Evolutionary conservation across 1,139 yeast species (phyloP).

Genomic region (Yamadazyma oceani): DNA sequence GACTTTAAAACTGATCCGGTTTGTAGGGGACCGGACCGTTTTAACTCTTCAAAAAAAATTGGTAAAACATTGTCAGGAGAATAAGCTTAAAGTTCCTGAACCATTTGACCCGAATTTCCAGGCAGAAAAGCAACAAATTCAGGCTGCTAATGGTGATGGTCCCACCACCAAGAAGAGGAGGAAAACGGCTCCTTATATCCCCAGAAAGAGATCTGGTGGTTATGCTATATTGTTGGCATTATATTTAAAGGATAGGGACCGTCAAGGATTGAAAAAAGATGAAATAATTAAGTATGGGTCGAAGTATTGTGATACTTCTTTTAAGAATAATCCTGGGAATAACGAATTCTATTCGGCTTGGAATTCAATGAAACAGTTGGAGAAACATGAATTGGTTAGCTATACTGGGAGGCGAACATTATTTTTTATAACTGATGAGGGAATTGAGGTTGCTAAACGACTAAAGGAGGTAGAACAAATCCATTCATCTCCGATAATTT

Average conservation of each 20-base stretch:
- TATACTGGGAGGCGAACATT: slow-evolving; percentile 57
- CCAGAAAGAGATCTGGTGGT: slow-evolving; percentile 79
- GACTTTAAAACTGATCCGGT: slow-evolving; percentile 51
- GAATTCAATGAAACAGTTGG: slow-evolving; percentile 65
- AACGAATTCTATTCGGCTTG: slow-evolving; percentile 76
- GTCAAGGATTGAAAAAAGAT: slow-evolving; percentile 58
- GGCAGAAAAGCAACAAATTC: slow-evolving; percentile 5
- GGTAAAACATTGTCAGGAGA: slow-evolving; percentile 45
- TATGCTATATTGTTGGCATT: slow-evolving; percentile 78
- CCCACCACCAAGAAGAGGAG: slow-evolving; percentile 19
- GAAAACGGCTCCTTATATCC: slow-evolving; percentile 55
- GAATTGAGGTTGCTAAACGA: slow-evolving; percentile 59
- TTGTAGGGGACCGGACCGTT: slow-evolving; percentile 65
- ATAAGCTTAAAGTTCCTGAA: slow-evolving; percentile 40
- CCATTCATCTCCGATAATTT: slow-evolving; percentile 25
- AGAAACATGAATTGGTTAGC: slow-evolving; percentile 61
- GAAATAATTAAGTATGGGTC: slow-evolving; percentile 59
- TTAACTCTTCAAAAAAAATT: slow-evolving; percentile 41
- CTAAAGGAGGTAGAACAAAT: slow-evolving; percentile 50
- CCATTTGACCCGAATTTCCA: slow-evolving; percentile 23
- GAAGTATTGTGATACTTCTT: slow-evolving; percentile 64
- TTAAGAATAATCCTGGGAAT: slow-evolving; percentile 60
- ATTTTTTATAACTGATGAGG: slow-evolving; percentile 73
- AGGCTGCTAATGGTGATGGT: slow-evolving; percentile 5
- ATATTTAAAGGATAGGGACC: slow-evolving; percentile 48